Evolutionary conservation across 768 basidiomycete species (phyloP), one percentile per base, ranked within the genome.

Genomic region (Mycena pura): DNA sequence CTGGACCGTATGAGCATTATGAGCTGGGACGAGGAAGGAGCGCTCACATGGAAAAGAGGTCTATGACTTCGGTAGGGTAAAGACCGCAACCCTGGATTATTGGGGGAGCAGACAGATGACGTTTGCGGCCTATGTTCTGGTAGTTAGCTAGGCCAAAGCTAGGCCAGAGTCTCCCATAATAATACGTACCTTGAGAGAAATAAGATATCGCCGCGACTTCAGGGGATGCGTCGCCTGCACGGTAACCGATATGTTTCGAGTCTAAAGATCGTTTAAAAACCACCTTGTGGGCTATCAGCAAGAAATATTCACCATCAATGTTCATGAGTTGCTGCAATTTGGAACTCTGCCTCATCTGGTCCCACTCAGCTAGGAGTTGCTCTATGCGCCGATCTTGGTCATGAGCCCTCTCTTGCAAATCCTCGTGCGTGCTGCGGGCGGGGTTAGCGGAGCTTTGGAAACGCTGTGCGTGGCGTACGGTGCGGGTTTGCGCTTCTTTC

Each of bases 401-500:
- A 38, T 77, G 73, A 4, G 83, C 78, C 48, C 73, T 76, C 62
- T 82, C 78, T 66, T 80, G 79, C 15, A 86, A 69, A 55, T 85
- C 80, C 67, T 86, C 85, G 53, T 86, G 84, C 3, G 83, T 84
- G 14, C 84, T 86, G 49, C 32, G 29, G n/a, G 50, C 3, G 22
- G 5, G 28, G 36, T 56, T 21, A 47, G 63, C 29, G n/a, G 31
- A 2, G 57, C 41, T 28, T 38, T 22, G 25, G 21, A 28, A 48
- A 14, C 25, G 34, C 6, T 70, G n/a, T n/a, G n/a, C n/a, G n/a
- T n/a, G n/a, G n/a, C 84, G 54, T 72, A 85, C 85, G 83, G 83
- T 43, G 84, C 85, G 55, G 82, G 73, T 69, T 84, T 84, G 36
- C 85, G 80, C 68, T 84, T 86, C 74, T 87, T 87, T 54, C 85